Evolutionary conservation across 305 asterid genomes (phyloP), one percentile per base, ranked within the genome.

Genomic region (Lippia alba): DNA sequence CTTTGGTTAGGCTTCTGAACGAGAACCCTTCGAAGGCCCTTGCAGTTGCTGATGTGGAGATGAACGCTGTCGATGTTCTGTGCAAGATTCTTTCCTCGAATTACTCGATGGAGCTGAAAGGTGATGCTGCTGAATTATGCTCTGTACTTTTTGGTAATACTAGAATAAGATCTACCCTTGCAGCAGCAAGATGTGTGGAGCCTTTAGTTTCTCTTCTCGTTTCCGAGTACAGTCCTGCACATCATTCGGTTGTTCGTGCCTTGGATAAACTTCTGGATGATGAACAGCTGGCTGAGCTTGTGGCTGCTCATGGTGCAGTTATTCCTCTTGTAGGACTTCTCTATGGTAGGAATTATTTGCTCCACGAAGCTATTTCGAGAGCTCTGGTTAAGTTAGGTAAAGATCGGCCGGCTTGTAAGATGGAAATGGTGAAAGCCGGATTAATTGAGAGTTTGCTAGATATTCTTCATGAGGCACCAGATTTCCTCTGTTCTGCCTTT

Each of bases 371-470:
- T 72, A 83, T 90, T 76, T 95, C 98, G 12, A 84, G 94, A 78
- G 98, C 94, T 75, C 96, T 95, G 5, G 99, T 95, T 64, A 95
- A 95, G 87, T 78, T 95, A 64, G 98, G 97, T 59, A 95, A 92
- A 80, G 98, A 95, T 76, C 84, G 99, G 83, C 98, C 99, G 44
- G 83, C 90, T 5, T 87, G 97, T 78, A 95, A 95, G 91, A 86
- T 89, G 84, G 99, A 95, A 78, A 95, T 95, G 99, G 97, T 92
- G 83, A 95, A 95, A 83, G 92, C 98, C 34, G 98, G 97, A 24
- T 90, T 84, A 40, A 80, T 90, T 55, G 98, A 90, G 78, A 75
- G 94, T 62, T 77, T 81, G 69, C 97, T 95, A 50, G 96, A 90
- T 65, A 90, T 95, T 67, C 94, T 92, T 66, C 94, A 87, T 19